phyloP scores from a whole-genome alignment of 148 eudicot genomes.

The Arctostaphylos glauca region DNA sequence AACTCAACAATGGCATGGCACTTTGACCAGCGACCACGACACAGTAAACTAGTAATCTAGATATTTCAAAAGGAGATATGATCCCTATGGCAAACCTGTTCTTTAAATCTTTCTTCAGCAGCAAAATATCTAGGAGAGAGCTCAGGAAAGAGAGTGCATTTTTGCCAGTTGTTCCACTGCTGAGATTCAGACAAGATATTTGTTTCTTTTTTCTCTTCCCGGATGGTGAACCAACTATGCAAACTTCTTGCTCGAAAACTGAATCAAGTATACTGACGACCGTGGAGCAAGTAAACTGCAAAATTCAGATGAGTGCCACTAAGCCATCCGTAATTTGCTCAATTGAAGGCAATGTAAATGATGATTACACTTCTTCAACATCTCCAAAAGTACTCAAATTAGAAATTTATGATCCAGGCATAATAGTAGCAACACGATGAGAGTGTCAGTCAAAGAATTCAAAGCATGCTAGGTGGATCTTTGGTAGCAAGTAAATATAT shows the following conservation, averaged over 20 bases:
- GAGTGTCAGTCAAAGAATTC: neutral
- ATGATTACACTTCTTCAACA: neutral
- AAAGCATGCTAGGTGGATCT: neutral
- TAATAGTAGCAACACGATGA: neutral
- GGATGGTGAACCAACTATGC: slow-evolving; percentile 16
- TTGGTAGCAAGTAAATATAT: neutral
- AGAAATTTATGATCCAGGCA: neutral
- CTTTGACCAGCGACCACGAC: neutral
- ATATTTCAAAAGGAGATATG: neutral
- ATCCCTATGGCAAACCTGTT: slow-evolving; percentile 40
- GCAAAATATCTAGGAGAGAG: slow-evolving; percentile 73
- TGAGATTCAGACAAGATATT: slow-evolving; percentile 15
- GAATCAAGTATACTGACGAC: slow-evolving; percentile 45
- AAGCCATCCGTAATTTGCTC: neutral
- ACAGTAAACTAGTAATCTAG: neutral
- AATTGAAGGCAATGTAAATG: slow-evolving; percentile 13
- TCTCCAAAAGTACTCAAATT: neutral
- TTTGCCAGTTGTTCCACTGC: neutral
- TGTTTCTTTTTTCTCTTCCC: slow-evolving; percentile 60
- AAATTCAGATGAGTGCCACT: neutral
- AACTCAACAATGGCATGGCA: slow-evolving; percentile 8
- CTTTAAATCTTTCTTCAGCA: slow-evolving; percentile 69
- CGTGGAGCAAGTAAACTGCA: slow-evolving; percentile 54
- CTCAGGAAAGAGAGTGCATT: slow-evolving; percentile 46
- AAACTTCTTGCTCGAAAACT: slow-evolving; percentile 29